Conservation (phyloP, 2,329 filamentous ascomycete species). For the Diaporthe destruens region DNA sequence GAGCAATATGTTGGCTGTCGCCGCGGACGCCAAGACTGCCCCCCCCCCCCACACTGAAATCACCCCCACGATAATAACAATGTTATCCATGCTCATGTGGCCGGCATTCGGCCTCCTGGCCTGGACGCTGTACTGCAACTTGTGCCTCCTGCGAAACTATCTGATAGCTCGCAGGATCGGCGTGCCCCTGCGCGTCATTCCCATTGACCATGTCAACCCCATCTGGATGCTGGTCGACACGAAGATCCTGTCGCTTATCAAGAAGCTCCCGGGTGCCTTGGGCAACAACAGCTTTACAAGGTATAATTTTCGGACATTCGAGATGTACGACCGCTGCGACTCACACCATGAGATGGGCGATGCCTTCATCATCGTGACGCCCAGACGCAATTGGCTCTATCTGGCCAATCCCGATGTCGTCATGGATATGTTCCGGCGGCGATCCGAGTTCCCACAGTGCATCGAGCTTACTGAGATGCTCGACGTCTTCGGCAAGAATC, state of each 20-base stretch:
- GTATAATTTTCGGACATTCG: slow-evolving; percentile 50
- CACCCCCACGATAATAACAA: not conserved
- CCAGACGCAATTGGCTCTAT: slow-evolving; percentile 27
- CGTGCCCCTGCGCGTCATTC: slow-evolving; percentile 50
- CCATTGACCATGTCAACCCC: slow-evolving; percentile 15
- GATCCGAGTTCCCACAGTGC: slow-evolving; percentile 27
- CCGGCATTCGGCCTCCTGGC: not conserved
- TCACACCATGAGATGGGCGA: slow-evolving; percentile 47
- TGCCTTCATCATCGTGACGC: slow-evolving; percentile 36
- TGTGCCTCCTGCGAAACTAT: slow-evolving; percentile 40
- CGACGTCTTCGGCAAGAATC: not conserved
- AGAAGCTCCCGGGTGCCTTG: slow-evolving; percentile 43
- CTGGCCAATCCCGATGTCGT: not conserved
- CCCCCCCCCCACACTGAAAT: not conserved
- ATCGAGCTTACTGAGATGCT: slow-evolving; percentile 31
- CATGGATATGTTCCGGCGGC: slow-evolving; percentile 16
- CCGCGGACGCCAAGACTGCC: not conserved
- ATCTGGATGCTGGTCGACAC: slow-evolving; percentile 50
- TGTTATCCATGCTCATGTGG: not conserved
- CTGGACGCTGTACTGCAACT: not conserved
- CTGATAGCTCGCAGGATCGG: slow-evolving; percentile 47
- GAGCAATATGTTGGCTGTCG: not conserved
- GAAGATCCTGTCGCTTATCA: slow-evolving; percentile 44
- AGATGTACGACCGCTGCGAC: slow-evolving; percentile 7
- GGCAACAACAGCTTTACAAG: slow-evolving; percentile 50